phyloP scores from a whole-genome alignment of 2,329 filamentous ascomycete species.

The Alternaria solani region DNA sequence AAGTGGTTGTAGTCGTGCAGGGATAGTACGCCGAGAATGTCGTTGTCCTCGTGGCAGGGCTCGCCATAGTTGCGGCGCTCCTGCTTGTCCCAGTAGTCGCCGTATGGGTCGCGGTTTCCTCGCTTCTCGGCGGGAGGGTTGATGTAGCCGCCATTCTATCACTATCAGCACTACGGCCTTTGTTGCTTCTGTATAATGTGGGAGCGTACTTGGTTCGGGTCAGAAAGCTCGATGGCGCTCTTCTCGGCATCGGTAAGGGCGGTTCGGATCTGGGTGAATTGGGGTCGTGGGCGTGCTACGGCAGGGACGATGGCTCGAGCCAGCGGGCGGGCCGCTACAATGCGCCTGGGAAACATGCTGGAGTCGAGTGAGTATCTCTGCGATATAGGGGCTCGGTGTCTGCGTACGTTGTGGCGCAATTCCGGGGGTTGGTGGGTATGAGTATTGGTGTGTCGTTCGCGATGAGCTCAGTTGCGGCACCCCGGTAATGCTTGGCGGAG shows the following conservation, averaged over 20 bases:
- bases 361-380: conserved; percentile 52
- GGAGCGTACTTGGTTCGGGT: conserved; percentile 68
- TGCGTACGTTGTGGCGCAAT: conserved; percentile 39
- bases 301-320: conserved; percentile 46
- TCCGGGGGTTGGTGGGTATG: conserved; percentile 25
- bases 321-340: conserved; percentile 53
- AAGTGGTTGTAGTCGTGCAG: conserved; percentile 89
- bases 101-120: conserved; percentile 91
- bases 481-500: conserved; percentile 22
- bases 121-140: conserved; percentile 84
- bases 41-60: conserved; percentile 95
- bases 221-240: conserved; percentile 63
- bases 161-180: conserved; percentile 20
- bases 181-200: neutral
- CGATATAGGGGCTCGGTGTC: conserved; percentile 21
- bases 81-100: conserved; percentile 96
- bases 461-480: conserved; percentile 37
- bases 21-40: conserved; percentile 88
- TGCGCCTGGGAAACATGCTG: conserved; percentile 56
- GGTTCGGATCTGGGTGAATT: conserved; percentile 50
- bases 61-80: conserved; percentile 97
- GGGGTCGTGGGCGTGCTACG: conserved; percentile 37
- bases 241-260: conserved; percentile 44
- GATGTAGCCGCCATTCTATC: conserved; percentile 83
- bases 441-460: conserved; percentile 38